These are phyloP conservation scores for Ophiobolus disseminans DNA, from an alignment of 2,329 filamentous ascomycete species.

Conservation along the genomic window DNA sequence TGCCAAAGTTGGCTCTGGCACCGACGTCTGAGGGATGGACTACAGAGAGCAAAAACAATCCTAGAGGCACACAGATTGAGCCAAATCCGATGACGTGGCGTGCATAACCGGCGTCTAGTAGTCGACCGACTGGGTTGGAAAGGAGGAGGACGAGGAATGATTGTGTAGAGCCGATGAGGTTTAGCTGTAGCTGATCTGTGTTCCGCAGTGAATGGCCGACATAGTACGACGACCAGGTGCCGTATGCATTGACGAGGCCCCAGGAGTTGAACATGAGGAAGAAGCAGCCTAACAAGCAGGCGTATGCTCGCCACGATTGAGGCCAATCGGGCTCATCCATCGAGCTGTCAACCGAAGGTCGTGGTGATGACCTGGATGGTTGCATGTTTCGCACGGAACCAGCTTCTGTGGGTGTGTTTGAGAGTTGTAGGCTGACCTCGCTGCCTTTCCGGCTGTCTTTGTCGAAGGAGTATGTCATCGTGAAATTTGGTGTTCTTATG, in stretches of 20 bases:
- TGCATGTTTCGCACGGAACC: constrained; percentile 32
- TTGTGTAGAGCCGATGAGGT: constrained; percentile 58
- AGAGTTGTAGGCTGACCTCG: constrained; percentile 31
- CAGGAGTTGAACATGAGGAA: constrained; percentile 60
- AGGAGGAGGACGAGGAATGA: constrained; percentile 56
- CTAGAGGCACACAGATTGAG: constrained; percentile 51
- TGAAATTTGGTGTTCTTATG: constrained; percentile 7
- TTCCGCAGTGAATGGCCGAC: constrained; percentile 53
- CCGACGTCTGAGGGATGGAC: constrained; percentile 48
- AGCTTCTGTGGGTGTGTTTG: constrained; percentile 28
- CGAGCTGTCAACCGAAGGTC: no score
- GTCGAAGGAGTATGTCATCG: constrained; percentile 25
- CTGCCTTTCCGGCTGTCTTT: constrained; percentile 30
- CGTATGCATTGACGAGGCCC: constrained; percentile 59
- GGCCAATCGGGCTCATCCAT: constrained; percentile 53
- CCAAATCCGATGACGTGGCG: constrained; percentile 52
- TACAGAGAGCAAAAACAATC: constrained; percentile 55
- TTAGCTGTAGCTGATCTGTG: constrained; percentile 52
- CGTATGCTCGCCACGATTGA: constrained; percentile 53
- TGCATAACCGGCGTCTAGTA: constrained; percentile 57
- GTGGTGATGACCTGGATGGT: constrained; percentile 19
- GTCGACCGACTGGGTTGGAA: constrained; percentile 55
- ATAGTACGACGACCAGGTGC: constrained; percentile 60
- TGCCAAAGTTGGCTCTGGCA: constrained; percentile 49
- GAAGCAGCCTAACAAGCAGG: constrained; percentile 56